These are phyloP conservation scores for Quercus lobata DNA, from an alignment of 331 rosid species.

Conservation along the genomic window DNA sequence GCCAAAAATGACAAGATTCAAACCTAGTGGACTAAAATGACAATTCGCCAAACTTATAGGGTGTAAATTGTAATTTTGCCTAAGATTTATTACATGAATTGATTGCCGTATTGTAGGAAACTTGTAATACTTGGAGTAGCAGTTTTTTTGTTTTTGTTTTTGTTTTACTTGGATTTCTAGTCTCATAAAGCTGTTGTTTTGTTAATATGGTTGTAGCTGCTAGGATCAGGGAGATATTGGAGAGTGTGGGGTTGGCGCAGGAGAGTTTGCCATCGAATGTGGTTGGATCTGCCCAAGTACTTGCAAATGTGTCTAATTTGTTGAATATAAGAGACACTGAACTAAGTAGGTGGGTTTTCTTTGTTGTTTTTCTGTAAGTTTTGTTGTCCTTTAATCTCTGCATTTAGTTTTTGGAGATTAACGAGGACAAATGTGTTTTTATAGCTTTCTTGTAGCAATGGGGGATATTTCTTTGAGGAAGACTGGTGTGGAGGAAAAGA, in stretches of 20 bases:
- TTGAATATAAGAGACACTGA: conserved; percentile 95
- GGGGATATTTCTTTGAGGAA: conserved; percentile 89
- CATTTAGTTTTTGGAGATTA: conserved; percentile 5
- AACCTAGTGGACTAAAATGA: too few species aligned
- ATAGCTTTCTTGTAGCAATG: conserved; percentile 92
- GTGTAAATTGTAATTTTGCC: background rate
- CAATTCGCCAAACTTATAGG: too few species aligned
- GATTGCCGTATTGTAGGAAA: background rate
- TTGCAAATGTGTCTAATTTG: conserved; percentile 81
- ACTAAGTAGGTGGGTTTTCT: conserved; percentile 68
- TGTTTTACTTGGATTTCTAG: background rate
- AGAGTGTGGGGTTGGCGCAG: conserved; percentile 85
- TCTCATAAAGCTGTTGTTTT: background rate
- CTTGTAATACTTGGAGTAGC: background rate
- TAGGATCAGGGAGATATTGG: conserved; percentile 84
- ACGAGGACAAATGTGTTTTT: conserved; percentile 22
- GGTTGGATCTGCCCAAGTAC: conserved; percentile 74
- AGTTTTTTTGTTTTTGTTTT: background rate
- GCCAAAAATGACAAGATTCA: too few species aligned
- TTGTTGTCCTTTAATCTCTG: background rate
- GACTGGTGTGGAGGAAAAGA: conserved; percentile 89
- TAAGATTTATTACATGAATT: background rate
- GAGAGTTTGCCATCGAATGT: conserved; percentile 79
- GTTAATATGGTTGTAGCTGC: conserved; percentile 52
- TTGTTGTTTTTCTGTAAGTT: background rate